Base-by-base conservation (phyloP, 352 stramenopile genomes). In the Elongisporangium anandrum region DNA sequence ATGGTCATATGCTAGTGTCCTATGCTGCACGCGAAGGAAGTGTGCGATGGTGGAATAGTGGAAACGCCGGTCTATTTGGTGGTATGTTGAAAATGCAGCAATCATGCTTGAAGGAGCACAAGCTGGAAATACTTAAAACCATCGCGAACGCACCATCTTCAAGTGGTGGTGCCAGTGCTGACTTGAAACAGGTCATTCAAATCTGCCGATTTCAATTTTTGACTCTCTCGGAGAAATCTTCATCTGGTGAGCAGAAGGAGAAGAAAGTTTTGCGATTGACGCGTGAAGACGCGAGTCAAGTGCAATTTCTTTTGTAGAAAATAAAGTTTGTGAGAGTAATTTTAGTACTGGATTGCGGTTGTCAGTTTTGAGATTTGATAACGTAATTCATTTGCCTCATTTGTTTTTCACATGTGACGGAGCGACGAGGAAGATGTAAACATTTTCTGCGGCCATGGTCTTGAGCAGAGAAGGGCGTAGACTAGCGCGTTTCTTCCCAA, bases 41-140 rank as follows among this genome's bases (percentile, higher is more conserved):
- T 41, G 81, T 95, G 0, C 75, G 84, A 5, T 95, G 83, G 83
- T 95, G 85, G 85, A 95, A 95, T 62, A 92, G 81, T 52, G 80
- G 81, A 19, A 88, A 84, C 22, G 78, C 79, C 4, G 84, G 83
- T 1, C 57, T 95, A 6, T 92, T 95, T 52, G 83, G 83, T 2
- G 80, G 84, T 3, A 92, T 95, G 78, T 73, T 95, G 51, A 92
- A 92, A 72, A 90, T 95, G 70, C 85, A 95, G 49, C 85, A 95
- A 59, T 90, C 84, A 17, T 95, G 85, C 63, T 72, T 95, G 22
- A 92, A 91, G 50, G 83, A 95, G 53, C 78, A 92, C 68, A 90
- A 90, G 61, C 63, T 95, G 6, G 62, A 75, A 21, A 68, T 84
- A 9, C 39, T 92, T 6, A 81, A 75, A 47, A 61, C 60, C 47